These are phyloP conservation scores for Umbelopsis ramanniana DNA, from an alignment of 192 early-diverging fungal species.

Conservation along the genomic window DNA sequence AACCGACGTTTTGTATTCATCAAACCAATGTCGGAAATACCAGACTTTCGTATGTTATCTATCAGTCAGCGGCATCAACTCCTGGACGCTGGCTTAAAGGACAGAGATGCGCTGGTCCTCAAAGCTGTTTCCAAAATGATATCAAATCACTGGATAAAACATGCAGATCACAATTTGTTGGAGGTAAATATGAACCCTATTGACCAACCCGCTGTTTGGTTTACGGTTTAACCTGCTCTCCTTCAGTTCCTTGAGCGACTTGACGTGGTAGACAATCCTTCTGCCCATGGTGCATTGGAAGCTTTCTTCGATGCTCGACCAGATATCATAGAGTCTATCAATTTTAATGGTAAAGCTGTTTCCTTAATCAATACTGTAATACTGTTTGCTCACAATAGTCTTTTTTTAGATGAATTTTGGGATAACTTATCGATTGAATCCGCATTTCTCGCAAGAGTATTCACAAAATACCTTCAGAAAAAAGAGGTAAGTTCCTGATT, in stretches of 20 bases:
- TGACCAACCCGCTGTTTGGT: neutral
- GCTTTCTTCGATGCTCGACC: constrained; percentile 65
- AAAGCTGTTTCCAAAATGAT: constrained; percentile 75
- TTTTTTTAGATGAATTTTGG: constrained; percentile 55
- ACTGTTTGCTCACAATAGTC: neutral
- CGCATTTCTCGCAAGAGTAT: constrained; percentile 51
- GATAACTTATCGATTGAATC: constrained; percentile 55
- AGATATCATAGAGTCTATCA: constrained; percentile 67
- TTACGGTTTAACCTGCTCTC: neutral
- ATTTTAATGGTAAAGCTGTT: constrained; percentile 54
- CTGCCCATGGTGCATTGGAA: constrained; percentile 64
- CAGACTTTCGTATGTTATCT: constrained; percentile 70
- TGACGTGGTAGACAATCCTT: constrained; percentile 73
- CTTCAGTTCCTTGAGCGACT: constrained; percentile 63
- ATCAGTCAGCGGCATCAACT: constrained; percentile 73
- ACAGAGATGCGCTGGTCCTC: constrained; percentile 78
- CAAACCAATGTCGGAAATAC: constrained; percentile 70
- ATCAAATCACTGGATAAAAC: constrained; percentile 71
- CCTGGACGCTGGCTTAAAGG: constrained; percentile 77
- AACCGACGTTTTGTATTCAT: constrained; percentile 75
- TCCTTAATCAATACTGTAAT: neutral
- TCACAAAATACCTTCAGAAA: constrained; percentile 44
- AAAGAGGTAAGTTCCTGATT: constrained; percentile 37
- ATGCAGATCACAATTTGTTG: constrained; percentile 72
- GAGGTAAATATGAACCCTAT: constrained; percentile 47